These are phyloP conservation scores for Allium fistulosum DNA, from an alignment of 106 monocot species.

Conservation along the genomic window DNA sequence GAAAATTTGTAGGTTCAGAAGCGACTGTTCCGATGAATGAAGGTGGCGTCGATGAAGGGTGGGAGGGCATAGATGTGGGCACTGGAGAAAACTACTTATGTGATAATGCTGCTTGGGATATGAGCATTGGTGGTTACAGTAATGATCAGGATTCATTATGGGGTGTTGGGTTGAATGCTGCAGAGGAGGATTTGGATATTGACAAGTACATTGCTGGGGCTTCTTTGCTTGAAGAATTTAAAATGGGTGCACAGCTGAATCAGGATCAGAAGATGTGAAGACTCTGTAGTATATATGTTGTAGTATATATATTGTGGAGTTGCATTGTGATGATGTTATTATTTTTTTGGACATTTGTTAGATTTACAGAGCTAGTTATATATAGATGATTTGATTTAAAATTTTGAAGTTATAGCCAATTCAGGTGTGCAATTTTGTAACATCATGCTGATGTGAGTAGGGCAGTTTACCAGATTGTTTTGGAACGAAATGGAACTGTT, in stretches of 20 bases:
- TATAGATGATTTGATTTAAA: no score
- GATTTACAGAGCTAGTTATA: no score
- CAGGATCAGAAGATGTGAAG: background rate
- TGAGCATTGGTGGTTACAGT: constrained; percentile 8
- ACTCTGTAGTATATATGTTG: no score
- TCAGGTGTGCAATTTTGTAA: no score
- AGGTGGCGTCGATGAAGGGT: background rate
- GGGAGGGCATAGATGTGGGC: constrained; percentile 11
- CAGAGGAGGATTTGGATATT: constrained; percentile 20
- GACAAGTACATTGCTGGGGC: constrained; percentile 15
- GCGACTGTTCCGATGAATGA: constrained; percentile 2
- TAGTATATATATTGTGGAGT: no score
- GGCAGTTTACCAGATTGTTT: no score
- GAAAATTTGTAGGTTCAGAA: constrained; percentile 2
- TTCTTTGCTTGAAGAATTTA: constrained; percentile 9
- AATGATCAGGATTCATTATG: constrained; percentile 14
- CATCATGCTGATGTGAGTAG: no score
- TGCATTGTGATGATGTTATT: no score
- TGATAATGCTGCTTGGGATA: constrained; percentile 13
- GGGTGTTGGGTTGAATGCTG: constrained; percentile 17
- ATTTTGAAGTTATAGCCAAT: no score
- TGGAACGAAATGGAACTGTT: no score
- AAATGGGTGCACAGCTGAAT: background rate
- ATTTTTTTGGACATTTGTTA: no score
- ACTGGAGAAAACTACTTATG: constrained; percentile 9